Evolutionary conservation across 805 yeast species (phyloP), one percentile per base, ranked within the genome.

Genomic region (Zygosaccharomyces siamensis): DNA sequence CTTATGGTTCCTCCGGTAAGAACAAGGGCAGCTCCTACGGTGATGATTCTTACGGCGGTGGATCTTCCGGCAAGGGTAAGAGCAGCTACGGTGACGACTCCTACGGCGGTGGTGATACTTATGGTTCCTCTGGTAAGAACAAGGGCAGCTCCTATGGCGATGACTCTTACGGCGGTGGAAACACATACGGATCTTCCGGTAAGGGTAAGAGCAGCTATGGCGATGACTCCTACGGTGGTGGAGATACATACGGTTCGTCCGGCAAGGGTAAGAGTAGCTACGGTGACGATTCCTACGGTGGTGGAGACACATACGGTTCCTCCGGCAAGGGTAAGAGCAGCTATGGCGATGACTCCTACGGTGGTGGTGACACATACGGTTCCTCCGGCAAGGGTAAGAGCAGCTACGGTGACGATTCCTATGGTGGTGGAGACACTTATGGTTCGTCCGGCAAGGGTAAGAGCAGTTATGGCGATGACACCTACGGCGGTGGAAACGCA

Each of bases 391-490:
- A n/a, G 41, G 47, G 49, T 43, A 48, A 52, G 52, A 54, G 52
- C 46, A 55, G 57, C 52, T 56, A 59, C 53, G 57, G 67, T 27
- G 66, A 63, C 53, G 69, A 69, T 36, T 52, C 62, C 12, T 18
- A 30, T 20, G 41, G 41, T 55, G 56, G 52, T 46, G 54, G 62
- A 39, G 57, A 58, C 43, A 52, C 59, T 11, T 58, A 53, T 39
- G 63, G 60, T 10, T 54, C 59, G 28, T 39, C 60, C 32, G 51
- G 53, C 46, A 43, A 52, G 30, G 53, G 56, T 37, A 54, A 60
- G 36, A 60, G 61, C 45, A 65, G 66, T 10, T 55, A 54, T 46
- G 46, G 52, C 10, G 45, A 50, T 39, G 48, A 53, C 48, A 38
- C 43, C 16, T 49, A 47, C 40, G 54, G 54, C 6, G 45, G 43